Percentiles rank a stretch among this genome's conserved stretches.
These are phyloP conservation scores for Botrytis tulipae DNA, from an alignment of 2,329 filamentous ascomycete species.

Conservation along the genomic window DNA sequence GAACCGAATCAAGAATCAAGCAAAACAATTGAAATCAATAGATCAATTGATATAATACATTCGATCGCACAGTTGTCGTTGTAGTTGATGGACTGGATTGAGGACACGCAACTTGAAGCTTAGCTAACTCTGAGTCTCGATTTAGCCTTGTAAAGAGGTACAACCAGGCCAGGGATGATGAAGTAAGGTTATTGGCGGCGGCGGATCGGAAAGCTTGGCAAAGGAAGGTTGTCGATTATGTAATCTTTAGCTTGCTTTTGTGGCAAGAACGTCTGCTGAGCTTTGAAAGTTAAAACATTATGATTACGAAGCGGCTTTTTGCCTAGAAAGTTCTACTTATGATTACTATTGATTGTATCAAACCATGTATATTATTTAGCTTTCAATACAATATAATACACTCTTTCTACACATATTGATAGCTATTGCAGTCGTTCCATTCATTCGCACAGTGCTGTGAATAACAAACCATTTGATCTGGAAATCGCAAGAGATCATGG, in stretches of 20 bases:
- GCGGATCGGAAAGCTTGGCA: constrained; percentile 10
- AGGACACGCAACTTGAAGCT: constrained; percentile 36
- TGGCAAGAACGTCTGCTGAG: neutral
- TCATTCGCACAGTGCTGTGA: neutral
- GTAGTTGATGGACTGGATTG: constrained; percentile 17
- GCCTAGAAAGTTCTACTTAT: constrained; percentile 35
- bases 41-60: neutral
- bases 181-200: neutral
- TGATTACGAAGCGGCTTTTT: constrained; percentile 36
- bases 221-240: neutral
- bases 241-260: neutral
- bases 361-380: constrained; percentile 8
- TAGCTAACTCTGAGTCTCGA: constrained; percentile 17
- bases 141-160: constrained; percentile 18
- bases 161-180: constrained; percentile 13
- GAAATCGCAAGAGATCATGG: neutral
- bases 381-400: neutral
- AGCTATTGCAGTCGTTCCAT: neutral
- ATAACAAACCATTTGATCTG: neutral
- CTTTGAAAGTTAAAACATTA: neutral
- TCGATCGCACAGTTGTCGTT: neutral
- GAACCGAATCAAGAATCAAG: neutral
- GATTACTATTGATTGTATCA: neutral
- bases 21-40: constrained; percentile 1
- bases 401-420: neutral